Percentiles rank a stretch among this genome's conserved stretches.
phyloP scores from a whole-genome alignment of 73 alveolate genomes.

The Tetrahymena borealis region DNA sequence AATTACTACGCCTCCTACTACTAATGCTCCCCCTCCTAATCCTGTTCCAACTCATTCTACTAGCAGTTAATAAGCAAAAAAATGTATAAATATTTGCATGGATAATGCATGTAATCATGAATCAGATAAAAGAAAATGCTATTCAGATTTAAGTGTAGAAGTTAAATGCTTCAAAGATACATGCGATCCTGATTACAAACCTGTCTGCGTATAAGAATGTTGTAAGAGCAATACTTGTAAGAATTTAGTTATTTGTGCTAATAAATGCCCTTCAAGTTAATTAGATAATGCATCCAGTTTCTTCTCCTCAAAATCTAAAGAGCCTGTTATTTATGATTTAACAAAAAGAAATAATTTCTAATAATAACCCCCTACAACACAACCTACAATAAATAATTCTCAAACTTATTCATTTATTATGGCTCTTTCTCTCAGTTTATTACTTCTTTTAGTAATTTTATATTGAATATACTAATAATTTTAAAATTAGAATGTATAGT shows the following conservation, averaged over 20 bases:
- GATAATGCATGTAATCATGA: neutral
- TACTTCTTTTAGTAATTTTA: no score
- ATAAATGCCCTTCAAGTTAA: neutral
- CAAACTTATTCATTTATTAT: neutral
- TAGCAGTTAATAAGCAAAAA: neutral
- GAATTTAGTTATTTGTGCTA: neutral
- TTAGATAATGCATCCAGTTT: neutral
- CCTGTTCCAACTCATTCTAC: neutral
- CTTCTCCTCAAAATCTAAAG: neutral
- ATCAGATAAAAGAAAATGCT: neutral
- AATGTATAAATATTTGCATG: neutral
- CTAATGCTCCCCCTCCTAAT: neutral
- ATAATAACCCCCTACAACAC: neutral
- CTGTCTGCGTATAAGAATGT: neutral
- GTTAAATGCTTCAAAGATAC: neutral
- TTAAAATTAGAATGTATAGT: no score
- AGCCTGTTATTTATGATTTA: neutral
- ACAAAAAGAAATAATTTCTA: neutral
- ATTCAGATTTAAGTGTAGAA: neutral
- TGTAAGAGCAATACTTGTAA: neutral
- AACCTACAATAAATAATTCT: neutral
- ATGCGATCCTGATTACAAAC: neutral
- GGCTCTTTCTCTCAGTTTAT: no score
- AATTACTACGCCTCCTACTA: no score
- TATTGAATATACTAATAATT: no score